Conservation (phyloP, 1,284 basidiomycete genomes). For the Ceratorhiza oryzae-sativae region DNA sequence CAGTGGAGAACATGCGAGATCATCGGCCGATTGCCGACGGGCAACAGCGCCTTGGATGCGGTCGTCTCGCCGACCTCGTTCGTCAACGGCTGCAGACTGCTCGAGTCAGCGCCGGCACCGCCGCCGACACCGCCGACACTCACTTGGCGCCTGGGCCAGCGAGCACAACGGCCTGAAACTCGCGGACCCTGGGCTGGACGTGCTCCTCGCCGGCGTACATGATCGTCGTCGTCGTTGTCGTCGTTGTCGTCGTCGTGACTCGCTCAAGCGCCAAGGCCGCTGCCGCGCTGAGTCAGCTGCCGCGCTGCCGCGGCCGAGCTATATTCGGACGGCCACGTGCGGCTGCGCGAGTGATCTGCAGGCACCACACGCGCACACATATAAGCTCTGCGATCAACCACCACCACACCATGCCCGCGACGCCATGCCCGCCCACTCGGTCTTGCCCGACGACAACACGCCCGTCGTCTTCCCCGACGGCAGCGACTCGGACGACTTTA, state of each 20-base stretch:
- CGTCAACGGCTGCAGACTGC: conserved; percentile 74
- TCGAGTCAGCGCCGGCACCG: not conserved
- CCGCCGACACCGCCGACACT: conserved; percentile 46
- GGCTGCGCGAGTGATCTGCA: not conserved
- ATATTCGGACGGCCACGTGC: not conserved
- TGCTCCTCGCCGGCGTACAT: conserved; percentile 32
- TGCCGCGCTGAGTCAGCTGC: not conserved
- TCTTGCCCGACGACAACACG: not conserved
- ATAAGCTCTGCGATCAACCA: conserved; percentile 9
- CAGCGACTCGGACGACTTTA: conserved; percentile 18
- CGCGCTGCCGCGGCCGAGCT: not conserved
- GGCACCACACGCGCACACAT: no score
- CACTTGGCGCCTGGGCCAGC: conserved; percentile 89
- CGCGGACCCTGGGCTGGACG: conserved; percentile 49
- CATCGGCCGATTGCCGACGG: conserved; percentile 87
- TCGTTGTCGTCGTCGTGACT: conserved; percentile 12
- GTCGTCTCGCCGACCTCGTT: conserved; percentile 72
- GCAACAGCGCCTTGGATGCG: conserved; percentile 83
- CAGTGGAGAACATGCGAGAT: conserved; percentile 85
- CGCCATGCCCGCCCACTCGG: not conserved
- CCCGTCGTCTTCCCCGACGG: conserved; percentile 8
- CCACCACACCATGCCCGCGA: not conserved
- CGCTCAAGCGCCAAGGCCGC: not conserved
- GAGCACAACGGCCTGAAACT: conserved; percentile 85
- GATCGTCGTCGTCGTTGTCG: conserved; percentile 11